Percentiles rank a stretch among this genome's conserved stretches.
Evolutionary conservation across 805 yeast genomes (phyloP).

Genomic region (Lachancea sp.): DNA sequence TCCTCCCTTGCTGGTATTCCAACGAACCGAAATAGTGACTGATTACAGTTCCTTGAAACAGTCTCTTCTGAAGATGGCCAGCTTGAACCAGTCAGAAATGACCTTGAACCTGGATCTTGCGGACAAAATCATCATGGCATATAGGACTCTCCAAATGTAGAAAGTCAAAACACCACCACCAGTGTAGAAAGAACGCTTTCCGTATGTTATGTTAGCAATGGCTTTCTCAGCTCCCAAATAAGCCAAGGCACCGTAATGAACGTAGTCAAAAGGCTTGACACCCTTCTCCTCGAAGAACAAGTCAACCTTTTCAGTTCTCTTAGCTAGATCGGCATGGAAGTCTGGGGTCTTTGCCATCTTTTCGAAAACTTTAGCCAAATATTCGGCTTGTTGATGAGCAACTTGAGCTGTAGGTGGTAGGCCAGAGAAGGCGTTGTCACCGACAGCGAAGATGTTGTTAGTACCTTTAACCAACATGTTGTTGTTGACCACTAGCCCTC

Average conservation of each 20-base stretch:
- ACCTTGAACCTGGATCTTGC: slow-evolving; percentile 83
- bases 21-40: background rate
- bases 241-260: slow-evolving; percentile 88
- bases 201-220: slow-evolving; percentile 81
- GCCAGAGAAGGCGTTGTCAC: slow-evolving; percentile 87
- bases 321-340: slow-evolving; percentile 34
- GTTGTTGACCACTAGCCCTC: slow-evolving; percentile 80
- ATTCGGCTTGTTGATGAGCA: slow-evolving; percentile 88
- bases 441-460: slow-evolving; percentile 76
- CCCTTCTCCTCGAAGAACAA: slow-evolving; percentile 42
- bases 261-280: slow-evolving; percentile 64
- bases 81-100: slow-evolving; percentile 81
- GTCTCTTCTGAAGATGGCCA: slow-evolving; percentile 86
- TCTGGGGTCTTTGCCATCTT: slow-evolving; percentile 40
- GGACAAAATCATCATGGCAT: slow-evolving; percentile 83
- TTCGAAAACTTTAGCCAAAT: slow-evolving; percentile 65
- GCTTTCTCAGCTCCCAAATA: slow-evolving; percentile 91
- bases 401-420: slow-evolving; percentile 96
- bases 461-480: slow-evolving; percentile 77
- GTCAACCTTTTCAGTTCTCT: slow-evolving; percentile 36
- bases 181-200: slow-evolving; percentile 73
- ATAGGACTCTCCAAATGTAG: slow-evolving; percentile 89
- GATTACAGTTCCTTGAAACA: slow-evolving; percentile 69
- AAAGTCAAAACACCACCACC: slow-evolving; percentile 85
- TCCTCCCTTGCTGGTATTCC: background rate